Evolutionary conservation across 352 stramenopile species (phyloP).

Genomic region (Pythium pectinolyticum): DNA sequence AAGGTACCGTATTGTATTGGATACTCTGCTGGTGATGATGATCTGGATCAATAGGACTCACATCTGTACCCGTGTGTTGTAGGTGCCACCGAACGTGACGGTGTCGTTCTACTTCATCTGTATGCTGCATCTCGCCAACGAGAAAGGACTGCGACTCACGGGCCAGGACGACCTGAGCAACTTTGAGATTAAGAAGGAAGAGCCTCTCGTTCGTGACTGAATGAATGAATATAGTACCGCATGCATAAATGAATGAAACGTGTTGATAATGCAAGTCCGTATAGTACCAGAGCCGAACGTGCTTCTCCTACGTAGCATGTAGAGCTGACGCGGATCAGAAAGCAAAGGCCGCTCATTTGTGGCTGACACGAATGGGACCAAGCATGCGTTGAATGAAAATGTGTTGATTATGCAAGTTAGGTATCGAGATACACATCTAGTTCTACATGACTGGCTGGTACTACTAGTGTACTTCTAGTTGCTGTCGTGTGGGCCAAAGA

Average conservation of each 20-base stretch:
- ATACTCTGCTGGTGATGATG: background rate
- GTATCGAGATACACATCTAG: no score
- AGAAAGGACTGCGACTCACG: conserved; percentile 93
- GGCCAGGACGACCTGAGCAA: conserved; percentile 77
- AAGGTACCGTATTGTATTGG: conserved; percentile 60
- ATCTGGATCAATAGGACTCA: no score
- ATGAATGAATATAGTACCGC: no score
- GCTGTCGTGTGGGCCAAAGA: conserved; percentile 58
- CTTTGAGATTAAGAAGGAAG: conserved; percentile 60
- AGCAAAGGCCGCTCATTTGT: no score
- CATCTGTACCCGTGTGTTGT: no score
- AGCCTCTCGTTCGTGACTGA: conserved; percentile 6
- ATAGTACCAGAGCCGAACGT: no score
- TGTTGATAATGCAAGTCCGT: background rate
- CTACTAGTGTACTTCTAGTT: conserved; percentile 4
- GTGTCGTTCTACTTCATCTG: conserved; percentile 99
- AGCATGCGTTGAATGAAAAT: no score
- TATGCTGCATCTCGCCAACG: conserved; percentile 98
- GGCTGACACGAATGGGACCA: no score
- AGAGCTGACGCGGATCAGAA: no score
- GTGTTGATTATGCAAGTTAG: background rate
- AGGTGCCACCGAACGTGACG: conserved; percentile 93
- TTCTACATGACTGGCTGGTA: conserved; percentile 16
- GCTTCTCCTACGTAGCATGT: no score
- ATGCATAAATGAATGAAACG: no score